Percentiles rank a stretch among this genome's conserved stretches.
Evolutionary conservation across 225 moss, liverwort and hornwort genomes (phyloP).

Genomic region (Physcomitrium patens): DNA sequence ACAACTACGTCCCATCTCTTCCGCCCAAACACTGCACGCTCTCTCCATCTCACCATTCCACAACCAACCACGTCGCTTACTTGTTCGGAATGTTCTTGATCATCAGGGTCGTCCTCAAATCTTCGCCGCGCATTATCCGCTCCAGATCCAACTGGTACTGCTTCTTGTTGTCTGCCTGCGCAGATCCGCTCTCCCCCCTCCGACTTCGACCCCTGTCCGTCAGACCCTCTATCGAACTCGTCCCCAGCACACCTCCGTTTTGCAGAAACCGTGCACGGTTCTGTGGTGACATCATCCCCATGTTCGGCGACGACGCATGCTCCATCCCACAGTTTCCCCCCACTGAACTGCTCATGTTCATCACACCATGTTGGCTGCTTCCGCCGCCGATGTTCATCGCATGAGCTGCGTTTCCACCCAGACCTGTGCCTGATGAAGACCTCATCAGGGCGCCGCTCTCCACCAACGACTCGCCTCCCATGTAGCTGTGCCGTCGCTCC

Average conservation of each 20-base stretch:
- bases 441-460: slow-evolving; percentile 75
- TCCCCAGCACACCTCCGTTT: slow-evolving; percentile 68
- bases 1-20: no score
- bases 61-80: slow-evolving; percentile 36
- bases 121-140: slow-evolving; percentile 92
- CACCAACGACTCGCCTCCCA: slow-evolving; percentile 82
- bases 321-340: slow-evolving; percentile 81
- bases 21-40: no score
- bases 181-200: slow-evolving; percentile 73
- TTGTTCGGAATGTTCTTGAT: slow-evolving; percentile 99
- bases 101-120: slow-evolving; percentile 88
- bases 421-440: slow-evolving; percentile 67
- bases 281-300: slow-evolving; percentile 94
- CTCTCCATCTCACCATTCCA: no score
- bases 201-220: slow-evolving; percentile 84
- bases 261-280: slow-evolving; percentile 82
- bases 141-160: slow-evolving; percentile 97
- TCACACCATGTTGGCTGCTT: slow-evolving; percentile 56
- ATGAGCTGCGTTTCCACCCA: slow-evolving; percentile 78
- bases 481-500: slow-evolving; percentile 85
- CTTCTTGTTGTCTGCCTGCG: slow-evolving; percentile 95
- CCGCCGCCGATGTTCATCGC: slow-evolving; percentile 85
- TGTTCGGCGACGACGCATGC: slow-evolving; percentile 70
- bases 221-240: slow-evolving; percentile 71
- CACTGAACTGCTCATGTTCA: slow-evolving; percentile 67